These are phyloP conservation scores for Epichloe elymi DNA, from an alignment of 2,329 filamentous ascomycete genomes.

Conservation along the genomic window DNA sequence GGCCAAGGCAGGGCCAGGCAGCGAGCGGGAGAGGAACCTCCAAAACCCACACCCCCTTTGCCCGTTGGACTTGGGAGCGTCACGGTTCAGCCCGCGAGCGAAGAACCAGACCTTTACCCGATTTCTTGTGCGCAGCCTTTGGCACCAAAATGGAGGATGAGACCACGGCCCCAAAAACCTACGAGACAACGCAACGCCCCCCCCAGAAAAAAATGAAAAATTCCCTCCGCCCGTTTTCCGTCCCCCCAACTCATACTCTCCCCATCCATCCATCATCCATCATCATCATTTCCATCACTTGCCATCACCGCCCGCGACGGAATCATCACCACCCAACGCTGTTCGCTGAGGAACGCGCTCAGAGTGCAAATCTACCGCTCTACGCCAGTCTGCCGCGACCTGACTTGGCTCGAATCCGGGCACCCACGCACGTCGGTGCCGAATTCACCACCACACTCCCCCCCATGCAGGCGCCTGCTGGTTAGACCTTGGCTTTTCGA, in stretches of 20 bases:
- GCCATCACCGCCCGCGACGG: conserved; percentile 16
- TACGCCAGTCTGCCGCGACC: conserved; percentile 17
- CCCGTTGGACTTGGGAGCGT: conserved; percentile 12
- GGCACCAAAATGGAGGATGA: conserved; percentile 28
- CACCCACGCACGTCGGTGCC: not conserved
- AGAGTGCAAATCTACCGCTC: conserved; percentile 9
- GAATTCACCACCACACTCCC: conserved; percentile 12
- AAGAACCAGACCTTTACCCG: conserved; percentile 18
- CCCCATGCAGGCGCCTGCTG: conserved; percentile 8
- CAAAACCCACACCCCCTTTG: conserved; percentile 9
- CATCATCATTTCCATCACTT: conserved; percentile 10
- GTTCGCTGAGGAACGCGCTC: not conserved
- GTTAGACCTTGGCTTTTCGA: not conserved
- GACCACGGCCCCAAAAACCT: conserved; percentile 25
- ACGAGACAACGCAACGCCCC: conserved; percentile 21
- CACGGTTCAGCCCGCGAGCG: conserved; percentile 11
- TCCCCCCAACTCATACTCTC: conserved; percentile 11
- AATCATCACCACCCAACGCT: conserved; percentile 12
- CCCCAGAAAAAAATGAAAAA: conserved; percentile 19
- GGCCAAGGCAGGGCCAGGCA: not conserved
- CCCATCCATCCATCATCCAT: conserved; percentile 9
- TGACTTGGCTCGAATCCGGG: conserved; percentile 13
- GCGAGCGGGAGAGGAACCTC: conserved; percentile 5
- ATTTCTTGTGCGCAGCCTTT: conserved; percentile 25
- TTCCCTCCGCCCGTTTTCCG: conserved; percentile 14